Base-by-base conservation (phyloP, 768 basidiomycete genomes). In the Jaapia argillacea region DNA sequence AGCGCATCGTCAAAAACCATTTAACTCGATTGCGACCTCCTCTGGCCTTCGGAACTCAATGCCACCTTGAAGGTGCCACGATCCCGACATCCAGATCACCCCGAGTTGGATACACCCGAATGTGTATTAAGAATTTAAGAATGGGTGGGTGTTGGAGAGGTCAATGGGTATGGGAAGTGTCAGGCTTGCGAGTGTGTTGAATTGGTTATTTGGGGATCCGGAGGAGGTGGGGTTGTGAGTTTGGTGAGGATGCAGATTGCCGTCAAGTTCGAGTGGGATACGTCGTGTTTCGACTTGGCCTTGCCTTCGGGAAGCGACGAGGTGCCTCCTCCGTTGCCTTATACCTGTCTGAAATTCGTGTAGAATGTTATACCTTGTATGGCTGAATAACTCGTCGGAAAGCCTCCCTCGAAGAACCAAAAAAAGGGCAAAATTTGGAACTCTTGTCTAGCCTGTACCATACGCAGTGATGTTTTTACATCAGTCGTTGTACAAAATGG, bases 111-210 rank as follows among this genome's bases (percentile, higher is more conserved):
- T 58, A 91, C 87, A 14, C 78, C 86, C 0, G 65, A 78, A 41
- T 97, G 96, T 54, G 65, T 81, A 1, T 86, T 84, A 1, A 62
- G 63, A 28, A 79, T 98, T 51, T 68, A 67, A n/a, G 47, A 62
- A 77, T 20, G 63, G 74, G 47, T 78, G 81, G 72, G 62, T 91
- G 26, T 52, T 98, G 2, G 91, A 96, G 69, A 77, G 77, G 62
- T 57, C 94, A 50, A 64, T 98, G 28, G 82, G 85, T 0, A 84
- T 84, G 66, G 91, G 66, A 0, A 93, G 91, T 1, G 64, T 94
- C 24, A 71, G 93, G 20, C 77, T 94, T 21, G 93, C 92, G 1
- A 87, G 78, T 0, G 61, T 86, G 7, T 62, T 97, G 49, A 96
- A 96, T 54, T 79, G 71, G 54, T 64, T 91, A 10, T 85, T 87